Percentiles rank a stretch among this genome's conserved stretches.
Evolutionary conservation across 1,284 basidiomycete genomes (phyloP).

Genomic region (Ganoderma lingzhi): DNA sequence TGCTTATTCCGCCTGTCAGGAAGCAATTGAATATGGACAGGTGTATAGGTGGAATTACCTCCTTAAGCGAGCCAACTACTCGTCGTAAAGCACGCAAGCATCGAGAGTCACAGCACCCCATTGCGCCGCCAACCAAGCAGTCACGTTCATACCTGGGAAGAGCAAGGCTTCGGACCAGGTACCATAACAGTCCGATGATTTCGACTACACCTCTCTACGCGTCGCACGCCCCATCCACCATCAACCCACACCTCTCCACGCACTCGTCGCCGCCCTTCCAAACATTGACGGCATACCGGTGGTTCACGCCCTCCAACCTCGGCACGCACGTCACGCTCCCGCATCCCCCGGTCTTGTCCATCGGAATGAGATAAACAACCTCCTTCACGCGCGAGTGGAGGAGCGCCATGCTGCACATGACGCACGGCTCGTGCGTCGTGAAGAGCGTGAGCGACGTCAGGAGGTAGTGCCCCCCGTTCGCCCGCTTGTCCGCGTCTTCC

Average conservation of each 20-base stretch:
- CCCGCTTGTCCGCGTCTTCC: constrained; percentile 27
- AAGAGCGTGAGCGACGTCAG: constrained; percentile 86
- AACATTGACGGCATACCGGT: constrained; percentile 73
- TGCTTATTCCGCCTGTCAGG: too few species aligned
- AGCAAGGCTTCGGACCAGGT: too few species aligned
- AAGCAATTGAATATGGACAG: too few species aligned
- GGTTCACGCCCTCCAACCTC: constrained; percentile 81
- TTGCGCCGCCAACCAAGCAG: constrained; percentile 43
- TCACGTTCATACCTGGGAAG: neutral
- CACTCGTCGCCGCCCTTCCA: constrained; percentile 50
- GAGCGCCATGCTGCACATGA: constrained; percentile 96
- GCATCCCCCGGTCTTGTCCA: constrained; percentile 80
- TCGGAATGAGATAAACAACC: constrained; percentile 78
- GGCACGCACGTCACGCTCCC: constrained; percentile 77
- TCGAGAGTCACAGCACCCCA: constrained; percentile 55
- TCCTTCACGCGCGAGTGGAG: constrained; percentile 91
- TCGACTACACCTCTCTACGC: constrained; percentile 40
- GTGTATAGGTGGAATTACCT: too few species aligned
- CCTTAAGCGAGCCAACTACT: too few species aligned
- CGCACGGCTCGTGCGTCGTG: constrained; percentile 92
- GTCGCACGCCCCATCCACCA: constrained; percentile 50
- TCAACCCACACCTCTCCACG: constrained; percentile 37
- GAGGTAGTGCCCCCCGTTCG: constrained; percentile 84
- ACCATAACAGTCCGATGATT: too few species aligned
- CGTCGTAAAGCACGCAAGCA: constrained; percentile 42